phyloP scores from a whole-genome alignment of 2,329 filamentous ascomycete species.

The Aspergillus fijiensis region DNA sequence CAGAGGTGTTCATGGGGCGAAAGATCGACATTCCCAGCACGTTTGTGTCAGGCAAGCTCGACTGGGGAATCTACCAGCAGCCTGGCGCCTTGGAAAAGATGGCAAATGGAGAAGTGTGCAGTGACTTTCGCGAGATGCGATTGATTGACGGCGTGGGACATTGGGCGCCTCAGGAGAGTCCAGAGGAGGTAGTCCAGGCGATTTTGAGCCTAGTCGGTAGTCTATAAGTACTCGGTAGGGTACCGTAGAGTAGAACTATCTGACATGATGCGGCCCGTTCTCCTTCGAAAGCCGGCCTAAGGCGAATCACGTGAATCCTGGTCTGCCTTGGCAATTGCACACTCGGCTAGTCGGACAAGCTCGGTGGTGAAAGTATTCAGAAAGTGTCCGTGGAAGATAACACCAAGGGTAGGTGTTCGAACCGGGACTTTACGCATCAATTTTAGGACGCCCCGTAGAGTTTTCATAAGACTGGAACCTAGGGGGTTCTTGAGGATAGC shows the following conservation, averaged over 20 bases:
- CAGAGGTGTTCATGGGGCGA: constrained; percentile 59
- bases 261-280: not conserved
- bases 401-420: constrained; percentile 5
- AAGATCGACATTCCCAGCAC: constrained; percentile 61
- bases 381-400: constrained; percentile 12
- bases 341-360: constrained; percentile 3
- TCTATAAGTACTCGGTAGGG: constrained; percentile 1
- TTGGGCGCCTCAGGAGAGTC: constrained; percentile 68
- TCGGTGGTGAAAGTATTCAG: constrained; percentile 10
- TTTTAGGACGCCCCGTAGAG: not conserved
- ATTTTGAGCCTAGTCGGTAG: constrained; percentile 46
- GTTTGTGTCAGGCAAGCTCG: constrained; percentile 62
- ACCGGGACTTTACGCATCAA: constrained; percentile 2
- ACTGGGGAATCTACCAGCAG: constrained; percentile 69
- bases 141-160: constrained; percentile 64
- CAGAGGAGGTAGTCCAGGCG: constrained; percentile 52
- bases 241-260: not conserved
- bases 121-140: constrained; percentile 53
- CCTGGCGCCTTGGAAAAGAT: constrained; percentile 63
- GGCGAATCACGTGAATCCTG: not conserved
- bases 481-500: constrained; percentile 48
- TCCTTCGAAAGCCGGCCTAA: not conserved
- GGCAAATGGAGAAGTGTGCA: constrained; percentile 47
- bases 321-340: not conserved
- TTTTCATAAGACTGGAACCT: constrained; percentile 27